These are phyloP conservation scores for Monosporozyma siamensis DNA, from an alignment of 805 yeast species.

Conservation along the genomic window DNA sequence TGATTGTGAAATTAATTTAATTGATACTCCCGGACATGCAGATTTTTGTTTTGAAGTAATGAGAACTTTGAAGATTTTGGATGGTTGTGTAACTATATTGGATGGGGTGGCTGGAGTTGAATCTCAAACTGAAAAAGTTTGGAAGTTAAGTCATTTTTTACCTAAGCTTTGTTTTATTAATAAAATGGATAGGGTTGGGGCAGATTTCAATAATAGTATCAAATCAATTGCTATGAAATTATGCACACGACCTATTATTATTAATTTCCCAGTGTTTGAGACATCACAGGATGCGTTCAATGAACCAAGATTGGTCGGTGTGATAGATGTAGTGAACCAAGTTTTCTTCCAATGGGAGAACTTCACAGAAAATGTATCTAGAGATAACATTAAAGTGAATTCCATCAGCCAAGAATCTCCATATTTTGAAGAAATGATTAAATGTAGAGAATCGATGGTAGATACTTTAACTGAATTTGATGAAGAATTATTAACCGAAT, in stretches of 20 bases:
- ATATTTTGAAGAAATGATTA: constrained; percentile 39
- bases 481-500: constrained; percentile 66
- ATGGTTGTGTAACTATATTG: constrained; percentile 86
- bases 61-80: constrained; percentile 79
- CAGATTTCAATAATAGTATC: constrained; percentile 86
- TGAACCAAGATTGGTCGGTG: constrained; percentile 40
- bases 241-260: constrained; percentile 60
- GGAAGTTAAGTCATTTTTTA: constrained; percentile 75
- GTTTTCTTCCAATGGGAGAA: not conserved
- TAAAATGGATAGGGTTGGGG: constrained; percentile 95
- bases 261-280: constrained; percentile 70
- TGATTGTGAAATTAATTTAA: constrained; percentile 63
- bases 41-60: constrained; percentile 94
- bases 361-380: constrained; percentile 23
- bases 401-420: constrained; percentile 13
- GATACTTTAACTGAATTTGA: constrained; percentile 81
- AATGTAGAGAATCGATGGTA: constrained; percentile 63
- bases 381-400: constrained; percentile 45
- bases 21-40: constrained; percentile 98
- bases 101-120: constrained; percentile 98
- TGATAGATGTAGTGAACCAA: constrained; percentile 47
- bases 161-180: constrained; percentile 79
- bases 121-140: constrained; percentile 94
- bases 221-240: constrained; percentile 71
- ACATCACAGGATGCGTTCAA: constrained; percentile 24